A percentile compares a stretch with the other conserved stretches of the same genome.
Evolutionary conservation across 345 rosid genomes (phyloP).

Genomic region (Arabidopsis arenosa): DNA sequence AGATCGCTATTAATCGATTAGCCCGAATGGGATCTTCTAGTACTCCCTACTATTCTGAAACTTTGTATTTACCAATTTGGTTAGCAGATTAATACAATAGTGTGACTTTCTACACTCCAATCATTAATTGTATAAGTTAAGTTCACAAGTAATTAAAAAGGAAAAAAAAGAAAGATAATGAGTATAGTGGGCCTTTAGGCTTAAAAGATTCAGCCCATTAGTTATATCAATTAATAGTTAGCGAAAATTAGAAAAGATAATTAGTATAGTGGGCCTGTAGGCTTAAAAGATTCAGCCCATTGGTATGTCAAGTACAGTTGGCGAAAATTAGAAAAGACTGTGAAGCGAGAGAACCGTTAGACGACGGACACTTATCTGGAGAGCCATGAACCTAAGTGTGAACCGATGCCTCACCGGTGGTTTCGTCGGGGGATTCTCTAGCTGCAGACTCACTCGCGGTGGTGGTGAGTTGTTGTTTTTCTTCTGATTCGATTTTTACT

Average conservation of each 20-base stretch:
- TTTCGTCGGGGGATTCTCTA: conserved; percentile 32
- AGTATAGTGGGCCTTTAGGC: not conserved
- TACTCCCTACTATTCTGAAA: too few relatives aligned
- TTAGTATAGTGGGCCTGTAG: not conserved
- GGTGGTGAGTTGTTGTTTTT: not conserved
- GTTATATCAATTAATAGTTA: not conserved
- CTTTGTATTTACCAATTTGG: not conserved
- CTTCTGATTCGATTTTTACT: not conserved
- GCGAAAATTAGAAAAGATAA: not conserved
- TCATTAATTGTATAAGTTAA: too few relatives aligned
- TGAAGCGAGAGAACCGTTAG: conserved; percentile 25
- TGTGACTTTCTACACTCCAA: not conserved
- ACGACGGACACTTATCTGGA: conserved; percentile 28
- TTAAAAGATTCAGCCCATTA: conserved; percentile 10
- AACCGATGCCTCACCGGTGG: conserved; percentile 42
- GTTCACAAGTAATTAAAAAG: too few relatives aligned
- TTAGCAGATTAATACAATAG: not conserved
- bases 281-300: conserved; percentile 8
- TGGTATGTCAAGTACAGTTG: not conserved
- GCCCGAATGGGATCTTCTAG: too few relatives aligned
- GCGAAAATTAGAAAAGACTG: not conserved
- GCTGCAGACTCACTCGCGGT: conserved; percentile 18
- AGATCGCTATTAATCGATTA: too few relatives aligned
- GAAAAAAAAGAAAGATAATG: not conserved
- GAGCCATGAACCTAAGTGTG: conserved; percentile 37